Percentiles rank a stretch among this genome's conserved stretches.
Evolutionary conservation across 1,284 basidiomycete genomes (phyloP).

Genomic region (Pseudozyma hubeiensis): DNA sequence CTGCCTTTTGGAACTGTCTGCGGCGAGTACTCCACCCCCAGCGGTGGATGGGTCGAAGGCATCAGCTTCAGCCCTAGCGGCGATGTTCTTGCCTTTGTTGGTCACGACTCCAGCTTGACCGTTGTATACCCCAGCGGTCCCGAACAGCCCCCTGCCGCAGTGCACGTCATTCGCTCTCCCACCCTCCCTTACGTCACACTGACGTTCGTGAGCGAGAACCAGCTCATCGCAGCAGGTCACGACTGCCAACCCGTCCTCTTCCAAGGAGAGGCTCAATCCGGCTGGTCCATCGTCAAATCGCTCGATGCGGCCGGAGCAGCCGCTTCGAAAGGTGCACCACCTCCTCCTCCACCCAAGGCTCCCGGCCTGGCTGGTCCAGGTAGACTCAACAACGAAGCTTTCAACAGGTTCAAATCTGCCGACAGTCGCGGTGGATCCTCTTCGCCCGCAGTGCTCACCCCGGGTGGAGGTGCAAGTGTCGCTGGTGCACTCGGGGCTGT

Average conservation of each 20-base stretch:
- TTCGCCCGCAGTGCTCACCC: constrained; percentile 56
- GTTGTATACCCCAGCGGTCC: constrained; percentile 64
- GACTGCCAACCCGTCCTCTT: constrained; percentile 89
- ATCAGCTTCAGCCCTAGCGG: constrained; percentile 96
- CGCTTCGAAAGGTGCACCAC: constrained; percentile 61
- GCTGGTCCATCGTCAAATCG: constrained; percentile 60
- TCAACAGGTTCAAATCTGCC: constrained; percentile 93
- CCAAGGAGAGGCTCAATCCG: constrained; percentile 54
- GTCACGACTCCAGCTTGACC: constrained; percentile 72
- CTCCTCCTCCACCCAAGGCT: constrained; percentile 63
- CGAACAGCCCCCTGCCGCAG: constrained; percentile 59
- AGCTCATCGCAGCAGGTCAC: constrained; percentile 86
- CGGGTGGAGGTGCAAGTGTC: constrained; percentile 65
- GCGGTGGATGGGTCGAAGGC: constrained; percentile 96
- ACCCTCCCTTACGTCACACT: constrained; percentile 66
- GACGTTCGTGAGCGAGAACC: constrained; percentile 80
- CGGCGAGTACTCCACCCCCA: constrained; percentile 87
- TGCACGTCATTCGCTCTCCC: constrained; percentile 63
- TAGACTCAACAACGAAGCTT: constrained; percentile 90
- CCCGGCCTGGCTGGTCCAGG: constrained; percentile 71
- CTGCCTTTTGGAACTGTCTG: constrained; percentile 98
- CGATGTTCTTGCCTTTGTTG: constrained; percentile 88
- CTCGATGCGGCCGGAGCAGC: constrained; percentile 63
- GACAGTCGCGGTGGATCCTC: constrained; percentile 80
- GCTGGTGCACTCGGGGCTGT: constrained; percentile 77